phyloP scores from a whole-genome alignment of 2,329 filamentous ascomycete genomes.

The Aspergillus sp. region DNA sequence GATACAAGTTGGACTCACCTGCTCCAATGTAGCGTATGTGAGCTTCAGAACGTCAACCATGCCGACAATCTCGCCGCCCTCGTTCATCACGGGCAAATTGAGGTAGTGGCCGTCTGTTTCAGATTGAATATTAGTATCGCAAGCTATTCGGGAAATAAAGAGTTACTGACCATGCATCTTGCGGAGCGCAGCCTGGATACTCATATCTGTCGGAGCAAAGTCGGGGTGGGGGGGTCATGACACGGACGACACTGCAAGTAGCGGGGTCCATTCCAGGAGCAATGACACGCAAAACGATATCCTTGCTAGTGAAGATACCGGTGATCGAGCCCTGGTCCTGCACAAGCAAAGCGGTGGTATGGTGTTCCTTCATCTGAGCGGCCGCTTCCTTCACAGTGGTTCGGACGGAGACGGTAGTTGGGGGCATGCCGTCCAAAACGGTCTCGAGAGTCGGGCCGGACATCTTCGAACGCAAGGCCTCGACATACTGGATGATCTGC shows the following conservation, averaged over 20 bases:
- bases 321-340: slow-evolving; percentile 97
- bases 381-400: slow-evolving; percentile 97
- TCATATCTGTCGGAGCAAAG: slow-evolving; percentile 98
- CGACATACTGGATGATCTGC: slow-evolving; percentile 98
- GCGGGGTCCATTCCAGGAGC: slow-evolving; percentile 89
- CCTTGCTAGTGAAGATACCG: slow-evolving; percentile 98
- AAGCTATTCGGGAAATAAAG: neutral
- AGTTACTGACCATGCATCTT: slow-evolving; percentile 89
- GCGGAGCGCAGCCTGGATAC: slow-evolving; percentile 90
- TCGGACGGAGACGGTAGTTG: slow-evolving; percentile 89
- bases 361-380: slow-evolving; percentile 96
- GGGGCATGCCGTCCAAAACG: slow-evolving; percentile 85
- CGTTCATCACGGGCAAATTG: slow-evolving; percentile 98
- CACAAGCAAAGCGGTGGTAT: slow-evolving; percentile 92
- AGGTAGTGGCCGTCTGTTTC: slow-evolving; percentile 87
- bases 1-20: slow-evolving; percentile 51
- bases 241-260: slow-evolving; percentile 94
- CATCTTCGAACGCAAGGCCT: slow-evolving; percentile 93
- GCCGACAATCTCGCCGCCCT: slow-evolving; percentile 91
- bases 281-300: slow-evolving; percentile 96
- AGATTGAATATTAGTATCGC: neutral
- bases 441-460: slow-evolving; percentile 94
- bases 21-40: slow-evolving; percentile 95
- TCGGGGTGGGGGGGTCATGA: slow-evolving; percentile 98
- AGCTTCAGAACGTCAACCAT: slow-evolving; percentile 99